These are phyloP conservation scores for Hypoxylon sp. DNA, from an alignment of 2,329 filamentous ascomycete species.

Conservation along the genomic window DNA sequence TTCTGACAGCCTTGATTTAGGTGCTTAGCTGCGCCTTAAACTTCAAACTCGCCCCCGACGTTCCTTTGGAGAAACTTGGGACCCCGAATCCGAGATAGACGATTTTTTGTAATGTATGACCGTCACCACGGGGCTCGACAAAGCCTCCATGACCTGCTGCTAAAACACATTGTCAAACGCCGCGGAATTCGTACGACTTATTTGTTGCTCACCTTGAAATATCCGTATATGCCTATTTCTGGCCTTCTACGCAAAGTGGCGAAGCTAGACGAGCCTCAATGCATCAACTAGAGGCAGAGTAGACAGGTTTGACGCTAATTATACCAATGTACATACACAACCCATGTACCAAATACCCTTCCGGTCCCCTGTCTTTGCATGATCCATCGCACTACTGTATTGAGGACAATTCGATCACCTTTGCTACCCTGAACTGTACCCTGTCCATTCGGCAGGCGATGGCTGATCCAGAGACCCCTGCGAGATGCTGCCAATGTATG, in stretches of 20 bases:
- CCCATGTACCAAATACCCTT: constrained; percentile 47
- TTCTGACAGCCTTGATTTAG: constrained; percentile 41
- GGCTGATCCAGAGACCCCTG: constrained; percentile 56
- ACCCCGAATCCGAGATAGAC: constrained; percentile 24
- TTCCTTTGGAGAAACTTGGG: constrained; percentile 36
- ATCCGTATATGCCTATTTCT: constrained; percentile 26
- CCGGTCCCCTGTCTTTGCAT: constrained; percentile 54
- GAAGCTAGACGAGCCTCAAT: constrained; percentile 46
- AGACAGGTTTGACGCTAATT: constrained; percentile 56
- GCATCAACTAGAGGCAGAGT: constrained; percentile 26
- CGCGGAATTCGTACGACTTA: constrained; percentile 22
- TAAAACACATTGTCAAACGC: constrained; percentile 33
- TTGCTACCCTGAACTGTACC: constrained; percentile 54
- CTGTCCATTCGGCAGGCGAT: constrained; percentile 58
- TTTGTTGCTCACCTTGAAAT: constrained; percentile 17
- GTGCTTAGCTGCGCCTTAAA: constrained; percentile 44
- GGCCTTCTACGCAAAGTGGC: constrained; percentile 50
- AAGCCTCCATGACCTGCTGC: constrained; percentile 7
- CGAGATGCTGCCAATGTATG: constrained; percentile 54
- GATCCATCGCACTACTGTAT: constrained; percentile 51
- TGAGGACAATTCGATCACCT: constrained; percentile 53
- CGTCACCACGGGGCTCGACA: constrained; percentile 28
- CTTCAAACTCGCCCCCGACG: constrained; percentile 51
- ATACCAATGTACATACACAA: constrained; percentile 55
- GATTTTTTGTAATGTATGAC: constrained; percentile 21